Percentiles rank a stretch among this genome's conserved stretches.
Conservation (phyloP, 2,329 filamentous ascomycete species). For the Graphilbum ipis-grandicollis region DNA sequence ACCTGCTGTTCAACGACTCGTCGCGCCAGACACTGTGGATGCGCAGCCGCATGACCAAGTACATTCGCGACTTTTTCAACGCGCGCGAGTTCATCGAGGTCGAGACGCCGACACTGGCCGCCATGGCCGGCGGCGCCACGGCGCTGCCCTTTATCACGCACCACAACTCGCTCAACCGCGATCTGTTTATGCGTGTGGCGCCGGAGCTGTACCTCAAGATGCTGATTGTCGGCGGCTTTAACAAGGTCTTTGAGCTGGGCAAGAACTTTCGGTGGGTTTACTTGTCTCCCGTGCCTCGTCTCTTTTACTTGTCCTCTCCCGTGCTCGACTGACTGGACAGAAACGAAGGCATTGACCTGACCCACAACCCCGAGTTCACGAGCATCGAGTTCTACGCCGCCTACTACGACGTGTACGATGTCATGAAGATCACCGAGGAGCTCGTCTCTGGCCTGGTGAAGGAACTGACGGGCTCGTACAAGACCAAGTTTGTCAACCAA, state of each 20-base stretch:
- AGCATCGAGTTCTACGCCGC: constrained; percentile 96
- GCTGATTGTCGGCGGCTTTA: constrained; percentile 80
- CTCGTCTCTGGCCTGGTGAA: constrained; percentile 82
- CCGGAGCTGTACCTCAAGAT: constrained; percentile 96
- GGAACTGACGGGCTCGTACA: constrained; percentile 68
- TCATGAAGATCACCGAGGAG: constrained; percentile 85
- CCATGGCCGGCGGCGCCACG: constrained; percentile 87
- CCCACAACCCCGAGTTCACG: constrained; percentile 97
- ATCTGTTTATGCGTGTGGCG: constrained; percentile 87
- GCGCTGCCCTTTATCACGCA: constrained; percentile 89
- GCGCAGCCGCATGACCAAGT: constrained; percentile 73
- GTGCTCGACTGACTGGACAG: constrained; percentile 19
- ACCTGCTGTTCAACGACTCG: constrained; percentile 90
- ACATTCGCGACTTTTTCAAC: constrained; percentile 80
- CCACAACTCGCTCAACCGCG: constrained; percentile 90
- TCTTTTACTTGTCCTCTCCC: neutral
- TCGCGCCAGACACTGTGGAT: constrained; percentile 72
- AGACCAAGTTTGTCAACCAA: constrained; percentile 75
- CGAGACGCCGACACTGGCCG: constrained; percentile 94
- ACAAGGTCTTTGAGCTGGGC: constrained; percentile 90
- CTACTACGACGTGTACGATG: constrained; percentile 78
- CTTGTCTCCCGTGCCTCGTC: neutral
- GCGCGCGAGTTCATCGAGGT: constrained; percentile 80
- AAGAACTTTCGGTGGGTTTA: constrained; percentile 49
- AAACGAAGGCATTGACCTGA: constrained; percentile 81